These are phyloP conservation scores for Neopestalotiopsis sp. DNA, from an alignment of 2,329 filamentous ascomycete genomes.

Conservation along the genomic window DNA sequence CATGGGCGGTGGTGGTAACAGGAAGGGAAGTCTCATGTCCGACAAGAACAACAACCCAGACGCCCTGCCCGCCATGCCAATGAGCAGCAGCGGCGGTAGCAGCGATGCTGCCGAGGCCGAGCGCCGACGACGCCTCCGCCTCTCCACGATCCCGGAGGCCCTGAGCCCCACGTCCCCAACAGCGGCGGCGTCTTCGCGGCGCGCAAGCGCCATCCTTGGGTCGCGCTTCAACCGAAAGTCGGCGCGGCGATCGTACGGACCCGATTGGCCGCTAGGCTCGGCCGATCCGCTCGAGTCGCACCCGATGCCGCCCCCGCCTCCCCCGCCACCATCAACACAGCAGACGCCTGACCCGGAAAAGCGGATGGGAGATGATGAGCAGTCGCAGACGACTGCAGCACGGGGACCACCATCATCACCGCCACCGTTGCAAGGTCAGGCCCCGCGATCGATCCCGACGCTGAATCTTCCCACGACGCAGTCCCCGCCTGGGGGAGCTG, in stretches of 20 bases:
- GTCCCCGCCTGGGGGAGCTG: too few relatives aligned
- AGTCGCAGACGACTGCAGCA: too few relatives aligned
- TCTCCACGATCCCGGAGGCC: slow-evolving; percentile 19
- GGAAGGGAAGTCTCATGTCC: not conserved
- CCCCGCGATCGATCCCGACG: not conserved
- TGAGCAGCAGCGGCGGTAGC: not conserved
- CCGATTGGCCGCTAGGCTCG: slow-evolving; percentile 33
- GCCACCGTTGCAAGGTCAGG: too few relatives aligned
- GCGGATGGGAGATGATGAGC: slow-evolving; percentile 24
- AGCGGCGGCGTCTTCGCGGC: slow-evolving; percentile 6
- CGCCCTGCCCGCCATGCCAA: not conserved
- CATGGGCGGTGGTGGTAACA: not conserved
- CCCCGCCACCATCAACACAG: not conserved
- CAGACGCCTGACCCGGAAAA: slow-evolving; percentile 26
- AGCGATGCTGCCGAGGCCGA: slow-evolving; percentile 8
- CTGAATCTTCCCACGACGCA: not conserved
- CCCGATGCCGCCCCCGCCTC: slow-evolving; percentile 21
- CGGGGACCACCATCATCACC: too few relatives aligned
- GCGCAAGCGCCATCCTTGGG: slow-evolving; percentile 10
- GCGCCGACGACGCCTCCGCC: slow-evolving; percentile 13
- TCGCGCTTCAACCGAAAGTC: slow-evolving; percentile 18
- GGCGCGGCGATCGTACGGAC: slow-evolving; percentile 27
- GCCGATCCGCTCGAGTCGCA: slow-evolving; percentile 32
- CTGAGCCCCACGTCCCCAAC: slow-evolving; percentile 9
- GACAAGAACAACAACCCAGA: not conserved